Evolutionary conservation across 2,329 filamentous ascomycete genomes (phyloP), one percentile per base, ranked within the genome.

Genomic region (Tolypocladium inflatum): DNA sequence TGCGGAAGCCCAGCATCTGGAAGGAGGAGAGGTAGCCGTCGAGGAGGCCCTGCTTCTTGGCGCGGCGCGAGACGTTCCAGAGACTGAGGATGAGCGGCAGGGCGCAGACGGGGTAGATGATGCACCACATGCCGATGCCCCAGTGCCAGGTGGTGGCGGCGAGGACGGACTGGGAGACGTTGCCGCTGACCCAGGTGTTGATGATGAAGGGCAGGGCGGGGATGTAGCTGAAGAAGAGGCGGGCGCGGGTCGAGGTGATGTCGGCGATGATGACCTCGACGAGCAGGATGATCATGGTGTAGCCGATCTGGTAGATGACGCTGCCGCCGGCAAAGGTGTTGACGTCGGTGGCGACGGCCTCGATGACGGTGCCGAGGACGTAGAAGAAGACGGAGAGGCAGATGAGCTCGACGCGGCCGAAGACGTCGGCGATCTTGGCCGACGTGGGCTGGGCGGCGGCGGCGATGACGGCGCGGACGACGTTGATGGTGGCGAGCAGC

Each of bases 141-240:
- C 83, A 86, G 58, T 77, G 71, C 84, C 84, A 87, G 2, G 73
- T 78, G 0, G 80, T 80, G 2, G 65, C 66, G 0, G 56, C 63
- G n/a, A 86, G 65, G 0, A 86, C 80, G 0, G 79, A 74, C 0
- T 68, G 65, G 0, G 80, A 77, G 55, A 87, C 71, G 61, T 83
- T 78, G 21, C 84, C 84, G 60, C 80, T 81, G 17, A 86, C 76
- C 84, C 84, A 87, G 0, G 83, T 83, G 64, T 86, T 87, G 67
- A 84, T 75, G 50, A 86, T 66, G 64, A 84, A 85, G 0, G 83
- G 83, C 2, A 78, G 66, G 0, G 80, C 80, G 0, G 83, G 83
- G 19, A 87, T 72, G 56, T 84, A 86, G 21, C 80, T 84, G 71
- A 84, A 85, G 58, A 86, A 74, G 2, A 86, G 72, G 58, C 84